Percentiles rank a stretch among this genome's conserved stretches.
These are phyloP conservation scores for Asclepias syriaca DNA, from an alignment of 257 asterid species.

Conservation along the genomic window DNA sequence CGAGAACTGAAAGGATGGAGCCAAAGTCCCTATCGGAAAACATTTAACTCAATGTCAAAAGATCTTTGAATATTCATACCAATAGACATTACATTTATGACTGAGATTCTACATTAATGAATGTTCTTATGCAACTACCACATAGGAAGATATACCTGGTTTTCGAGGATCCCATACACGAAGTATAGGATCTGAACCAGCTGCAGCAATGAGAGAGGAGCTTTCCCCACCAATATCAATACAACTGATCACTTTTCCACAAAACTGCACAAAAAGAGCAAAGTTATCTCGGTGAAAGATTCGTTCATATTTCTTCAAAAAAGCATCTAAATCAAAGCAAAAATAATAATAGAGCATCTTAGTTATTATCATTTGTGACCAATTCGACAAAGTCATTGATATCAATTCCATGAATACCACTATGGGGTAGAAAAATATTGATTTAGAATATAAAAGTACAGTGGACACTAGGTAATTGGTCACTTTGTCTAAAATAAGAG, in stretches of 20 bases:
- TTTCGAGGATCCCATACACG: slow-evolving; percentile 99
- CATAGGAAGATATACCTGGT: slow-evolving; percentile 50
- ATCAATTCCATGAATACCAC: neutral
- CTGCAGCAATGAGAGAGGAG: slow-evolving; percentile 82
- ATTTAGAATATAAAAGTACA: neutral
- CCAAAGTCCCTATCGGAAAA: slow-evolving; percentile 51
- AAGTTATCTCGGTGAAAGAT: neutral
- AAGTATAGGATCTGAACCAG: slow-evolving; percentile 75
- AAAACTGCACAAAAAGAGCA: slow-evolving; percentile 34
- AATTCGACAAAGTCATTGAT: neutral
- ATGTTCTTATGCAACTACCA: neutral
- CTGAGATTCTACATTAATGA: neutral
- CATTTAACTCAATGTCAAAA: neutral
- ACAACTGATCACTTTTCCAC: slow-evolving; percentile 77
- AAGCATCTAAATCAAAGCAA: neutral
- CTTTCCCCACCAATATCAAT: slow-evolving; percentile 96
- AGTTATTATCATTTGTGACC: neutral
- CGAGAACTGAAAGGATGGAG: slow-evolving; percentile 78
- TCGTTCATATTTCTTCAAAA: neutral
- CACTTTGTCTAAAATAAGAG: neutral
- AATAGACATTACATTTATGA: neutral
- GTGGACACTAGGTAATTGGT: neutral
- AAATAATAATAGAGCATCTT: neutral
- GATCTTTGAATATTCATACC: neutral
- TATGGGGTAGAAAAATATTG: neutral